These are phyloP conservation scores for Bathelium albidoporum DNA, from an alignment of 495 filamentous ascomycete genomes.

Conservation along the genomic window DNA sequence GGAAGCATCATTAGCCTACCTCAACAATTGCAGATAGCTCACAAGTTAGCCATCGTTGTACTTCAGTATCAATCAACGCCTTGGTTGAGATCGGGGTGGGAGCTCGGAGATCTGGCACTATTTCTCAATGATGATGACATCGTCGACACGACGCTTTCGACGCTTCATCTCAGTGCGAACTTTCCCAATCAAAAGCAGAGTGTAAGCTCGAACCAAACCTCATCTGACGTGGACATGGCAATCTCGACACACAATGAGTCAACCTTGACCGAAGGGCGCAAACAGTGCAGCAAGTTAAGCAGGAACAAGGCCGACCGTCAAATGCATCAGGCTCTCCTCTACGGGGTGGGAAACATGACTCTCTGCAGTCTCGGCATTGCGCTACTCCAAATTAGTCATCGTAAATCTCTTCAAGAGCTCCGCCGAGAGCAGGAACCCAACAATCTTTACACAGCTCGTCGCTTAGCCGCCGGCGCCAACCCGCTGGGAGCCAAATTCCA, in stretches of 20 bases:
- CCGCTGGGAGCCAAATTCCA: conserved; percentile 19
- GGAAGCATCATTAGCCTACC: not conserved
- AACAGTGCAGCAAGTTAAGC: no score
- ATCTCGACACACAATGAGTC: no score
- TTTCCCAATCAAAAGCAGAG: not conserved
- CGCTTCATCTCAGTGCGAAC: not conserved
- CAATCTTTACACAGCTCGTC: conserved; percentile 26
- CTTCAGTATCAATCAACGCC: conserved; percentile 33
- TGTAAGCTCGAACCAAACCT: not conserved
- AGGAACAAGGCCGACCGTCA: not conserved
- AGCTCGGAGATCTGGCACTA: not conserved
- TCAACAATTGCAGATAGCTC: not conserved
- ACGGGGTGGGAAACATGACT: conserved; percentile 13
- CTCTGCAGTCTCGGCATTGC: conserved; percentile 16
- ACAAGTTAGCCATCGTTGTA: conserved; percentile 6
- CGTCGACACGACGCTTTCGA: not conserved
- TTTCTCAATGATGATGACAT: not conserved
- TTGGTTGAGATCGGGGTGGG: conserved; percentile 19
- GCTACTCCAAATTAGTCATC: conserved; percentile 11
- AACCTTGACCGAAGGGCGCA: no score
- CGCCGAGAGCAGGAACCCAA: conserved; percentile 16
- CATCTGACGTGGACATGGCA: no score
- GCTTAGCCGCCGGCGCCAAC: conserved; percentile 13
- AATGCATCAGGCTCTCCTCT: conserved; percentile 6
- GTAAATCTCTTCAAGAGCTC: conserved; percentile 9